Base-by-base conservation (phyloP, 345 rosid species). In the Ailanthus altissimus region DNA sequence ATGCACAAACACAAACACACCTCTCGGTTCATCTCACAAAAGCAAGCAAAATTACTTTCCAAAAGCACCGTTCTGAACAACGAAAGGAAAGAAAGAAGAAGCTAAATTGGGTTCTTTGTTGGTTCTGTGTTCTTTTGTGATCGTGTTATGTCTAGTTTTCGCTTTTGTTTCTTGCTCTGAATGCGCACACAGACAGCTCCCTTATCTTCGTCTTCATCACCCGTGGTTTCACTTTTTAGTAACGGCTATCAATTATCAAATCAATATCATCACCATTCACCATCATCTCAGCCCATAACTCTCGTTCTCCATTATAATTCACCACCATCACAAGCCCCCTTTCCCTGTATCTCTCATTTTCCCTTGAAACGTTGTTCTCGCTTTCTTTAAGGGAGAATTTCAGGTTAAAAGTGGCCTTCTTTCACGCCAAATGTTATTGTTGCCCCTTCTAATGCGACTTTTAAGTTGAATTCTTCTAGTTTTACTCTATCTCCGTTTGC, bases 191-290 rank as follows among this genome's bases (percentile, higher is more conserved):
- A 53, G 0, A 36, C 62, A 47, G 38, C 38, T 38, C 67, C 76
- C 78, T 60, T 54, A 46, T 54, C 75, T 62, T 57, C 60, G 14
- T 59, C 77, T 76, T 81, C 78, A 62, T 75, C 83, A 51, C 56
- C 68, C 80, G 78, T 72, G 80, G 70, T 73, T 56, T 47, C 12
- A 12, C 40, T 5, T 73, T 53, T 28, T 36, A 28, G 73, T 5
- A 78, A 78, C 73, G 73, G 81, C 66, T 78, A 28, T 53, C 58
- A 40, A n/a, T 67, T 53, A 67, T 23, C 26, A 43, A n/a, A n/a
- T n/a, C n/a, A n/a, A n/a, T n/a, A n/a, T n/a, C n/a, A n/a, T n/a
- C n/a, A n/a, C n/a, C n/a, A n/a, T n/a, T 14, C 38, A 26, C 40
- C 38, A 32, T 32, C 64, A 62, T 13, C 43, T 16, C 67, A 36